These are phyloP conservation scores for Naganishia vishniacii DNA, from an alignment of 768 basidiomycete species.

Conservation along the genomic window DNA sequence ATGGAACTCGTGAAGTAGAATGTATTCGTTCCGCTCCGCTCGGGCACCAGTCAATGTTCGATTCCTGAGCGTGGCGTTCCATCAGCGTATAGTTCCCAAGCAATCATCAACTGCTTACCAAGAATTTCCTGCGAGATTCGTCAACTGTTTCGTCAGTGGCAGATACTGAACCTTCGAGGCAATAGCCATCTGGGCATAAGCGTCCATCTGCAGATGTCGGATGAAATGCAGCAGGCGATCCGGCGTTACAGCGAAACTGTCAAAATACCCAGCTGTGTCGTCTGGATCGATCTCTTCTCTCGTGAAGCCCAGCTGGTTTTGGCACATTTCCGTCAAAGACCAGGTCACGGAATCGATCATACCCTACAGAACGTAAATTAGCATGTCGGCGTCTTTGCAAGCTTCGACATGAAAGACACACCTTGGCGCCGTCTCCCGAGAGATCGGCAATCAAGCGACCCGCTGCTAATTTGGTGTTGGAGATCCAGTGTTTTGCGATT, in stretches of 20 bases:
- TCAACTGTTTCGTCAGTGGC: conserved; percentile 85
- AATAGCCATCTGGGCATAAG: conserved; percentile 96
- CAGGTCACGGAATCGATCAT: conserved; percentile 98
- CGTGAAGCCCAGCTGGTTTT: conserved; percentile 74
- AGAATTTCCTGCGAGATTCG: conserved; percentile 91
- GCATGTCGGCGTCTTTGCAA: neutral
- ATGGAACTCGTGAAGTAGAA: conserved; percentile 96
- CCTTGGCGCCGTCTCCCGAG: conserved; percentile 89
- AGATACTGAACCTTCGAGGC: conserved; percentile 87
- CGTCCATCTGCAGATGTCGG: conserved; percentile 88
- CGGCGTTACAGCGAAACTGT: conserved; percentile 69
- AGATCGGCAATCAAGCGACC: conserved; percentile 88
- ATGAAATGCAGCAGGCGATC: conserved; percentile 79
- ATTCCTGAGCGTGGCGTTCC: conserved; percentile 61
- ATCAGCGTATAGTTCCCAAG: neutral
- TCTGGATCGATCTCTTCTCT: conserved; percentile 94
- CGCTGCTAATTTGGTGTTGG: conserved; percentile 70
- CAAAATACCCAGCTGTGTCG: conserved; percentile 85
- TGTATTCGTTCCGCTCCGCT: conserved; percentile 98
- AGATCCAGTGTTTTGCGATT: conserved; percentile 54
- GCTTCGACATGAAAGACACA: conserved; percentile 42
- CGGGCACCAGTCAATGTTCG: conserved; percentile 95
- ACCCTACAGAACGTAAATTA: conserved; percentile 51
- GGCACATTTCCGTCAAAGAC: conserved; percentile 96
- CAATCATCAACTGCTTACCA: conserved; percentile 58